These are phyloP conservation scores for Bonia amplexicaulis DNA, from an alignment of 176 grass and related monocot species.

Conservation along the genomic window DNA sequence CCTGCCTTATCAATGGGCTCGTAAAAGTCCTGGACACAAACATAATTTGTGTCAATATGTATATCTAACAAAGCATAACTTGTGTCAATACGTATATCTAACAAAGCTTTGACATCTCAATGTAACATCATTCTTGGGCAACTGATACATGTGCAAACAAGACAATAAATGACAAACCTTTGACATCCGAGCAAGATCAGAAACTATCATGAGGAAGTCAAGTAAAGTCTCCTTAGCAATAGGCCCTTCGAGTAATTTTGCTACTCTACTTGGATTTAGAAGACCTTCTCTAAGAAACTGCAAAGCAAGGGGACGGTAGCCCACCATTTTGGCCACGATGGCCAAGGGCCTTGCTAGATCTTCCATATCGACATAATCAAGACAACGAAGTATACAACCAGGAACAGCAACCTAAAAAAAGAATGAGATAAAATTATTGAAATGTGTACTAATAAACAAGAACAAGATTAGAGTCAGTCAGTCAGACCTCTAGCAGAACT, in stretches of 20 bases:
- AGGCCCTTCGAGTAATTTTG: slow-evolving; percentile 46
- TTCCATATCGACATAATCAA: slow-evolving; percentile 68
- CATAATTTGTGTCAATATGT: neutral
- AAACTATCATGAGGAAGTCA: slow-evolving; percentile 97
- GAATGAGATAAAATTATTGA: slow-evolving; percentile 18
- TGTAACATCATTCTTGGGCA: slow-evolving; percentile 1
- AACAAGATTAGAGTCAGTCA: neutral
- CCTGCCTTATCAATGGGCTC: slow-evolving; percentile 75
- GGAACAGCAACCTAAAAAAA: slow-evolving; percentile 59
- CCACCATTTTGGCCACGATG: slow-evolving; percentile 92
- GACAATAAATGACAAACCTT: slow-evolving; percentile 53
- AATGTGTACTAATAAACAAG: neutral
- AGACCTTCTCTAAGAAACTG: slow-evolving; percentile 88
- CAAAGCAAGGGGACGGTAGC: slow-evolving; percentile 65
- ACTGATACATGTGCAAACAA: neutral
- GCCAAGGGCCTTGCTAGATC: slow-evolving; percentile 71
- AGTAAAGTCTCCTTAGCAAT: slow-evolving; percentile 64
- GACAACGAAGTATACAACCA: slow-evolving; percentile 55
- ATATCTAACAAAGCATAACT: neutral
- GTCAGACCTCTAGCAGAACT: slow-evolving; percentile 65
- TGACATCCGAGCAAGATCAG: slow-evolving; percentile 97
- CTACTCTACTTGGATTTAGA: slow-evolving; percentile 63
- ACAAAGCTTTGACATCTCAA: neutral
- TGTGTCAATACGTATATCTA: neutral
- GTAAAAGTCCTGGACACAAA: slow-evolving; percentile 72